Conservation (phyloP, 2,329 filamentous ascomycete genomes). For the Neoscytalidium dimidiatum region DNA sequence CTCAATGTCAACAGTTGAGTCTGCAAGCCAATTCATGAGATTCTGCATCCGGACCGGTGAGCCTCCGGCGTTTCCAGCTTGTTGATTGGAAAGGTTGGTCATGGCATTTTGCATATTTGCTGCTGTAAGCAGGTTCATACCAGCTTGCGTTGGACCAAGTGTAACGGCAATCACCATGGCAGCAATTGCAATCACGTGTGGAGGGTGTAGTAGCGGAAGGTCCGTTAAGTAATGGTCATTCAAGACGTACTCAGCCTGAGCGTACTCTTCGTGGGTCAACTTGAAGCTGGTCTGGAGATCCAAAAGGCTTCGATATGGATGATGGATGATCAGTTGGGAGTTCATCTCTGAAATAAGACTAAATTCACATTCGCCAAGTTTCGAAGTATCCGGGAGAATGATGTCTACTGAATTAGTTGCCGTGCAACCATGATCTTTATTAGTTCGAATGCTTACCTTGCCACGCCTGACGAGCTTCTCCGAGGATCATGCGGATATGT, state of each 20-base stretch:
- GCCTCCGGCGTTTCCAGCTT: slow-evolving; percentile 24
- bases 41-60: slow-evolving; percentile 61
- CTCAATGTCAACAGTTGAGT: slow-evolving; percentile 82
- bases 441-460: neutral
- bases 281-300: slow-evolving; percentile 69
- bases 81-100: slow-evolving; percentile 37
- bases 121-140: slow-evolving; percentile 47
- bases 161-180: slow-evolving; percentile 84
- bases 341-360: slow-evolving; percentile 88
- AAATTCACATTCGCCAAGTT: slow-evolving; percentile 93
- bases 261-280: slow-evolving; percentile 75
- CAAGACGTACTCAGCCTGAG: slow-evolving; percentile 77
- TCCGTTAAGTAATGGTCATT: slow-evolving; percentile 95
- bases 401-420: slow-evolving; percentile 54
- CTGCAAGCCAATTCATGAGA: slow-evolving; percentile 79
- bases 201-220: slow-evolving; percentile 79
- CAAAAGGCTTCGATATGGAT: slow-evolving; percentile 81
- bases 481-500: slow-evolving; percentile 88
- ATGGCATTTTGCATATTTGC: slow-evolving; percentile 39
- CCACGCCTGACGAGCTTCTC: slow-evolving; percentile 84
- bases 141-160: slow-evolving; percentile 65
- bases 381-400: slow-evolving; percentile 71
- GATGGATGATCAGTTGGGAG: slow-evolving; percentile 85
- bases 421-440: neutral
- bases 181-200: slow-evolving; percentile 86